These are phyloP conservation scores for Austroboletus festivus DNA, from an alignment of 768 basidiomycete species.

Conservation along the genomic window DNA sequence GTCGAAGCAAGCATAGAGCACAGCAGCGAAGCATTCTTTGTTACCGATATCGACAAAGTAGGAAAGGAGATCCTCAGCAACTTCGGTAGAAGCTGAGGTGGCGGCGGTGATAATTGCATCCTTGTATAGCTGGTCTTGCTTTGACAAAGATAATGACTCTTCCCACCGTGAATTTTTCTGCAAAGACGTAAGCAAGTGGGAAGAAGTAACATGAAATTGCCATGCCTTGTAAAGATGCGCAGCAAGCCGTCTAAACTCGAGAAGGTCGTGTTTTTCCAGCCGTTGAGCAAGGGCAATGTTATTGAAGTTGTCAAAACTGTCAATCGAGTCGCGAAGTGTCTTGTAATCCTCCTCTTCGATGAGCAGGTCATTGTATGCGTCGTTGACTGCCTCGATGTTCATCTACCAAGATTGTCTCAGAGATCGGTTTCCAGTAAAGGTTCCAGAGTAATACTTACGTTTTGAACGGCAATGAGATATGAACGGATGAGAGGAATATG, in stretches of 20 bases:
- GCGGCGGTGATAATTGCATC: slow-evolving; percentile 95
- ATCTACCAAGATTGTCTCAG: slow-evolving; percentile 55
- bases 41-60: slow-evolving; percentile 99
- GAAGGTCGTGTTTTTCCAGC: slow-evolving; percentile 83
- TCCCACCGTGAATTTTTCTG: slow-evolving; percentile 97
- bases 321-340: slow-evolving; percentile 94
- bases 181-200: neutral
- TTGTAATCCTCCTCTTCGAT: slow-evolving; percentile 99
- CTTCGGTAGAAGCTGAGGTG: slow-evolving; percentile 75
- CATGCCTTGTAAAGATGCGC: slow-evolving; percentile 92
- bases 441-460: slow-evolving; percentile 45
- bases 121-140: slow-evolving; percentile 96
- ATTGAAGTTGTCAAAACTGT: slow-evolving; percentile 98
- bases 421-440: neutral
- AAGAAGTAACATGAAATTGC: neutral
- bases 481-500: slow-evolving; percentile 94
- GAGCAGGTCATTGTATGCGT: slow-evolving; percentile 95
- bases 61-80: slow-evolving; percentile 90
- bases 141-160: slow-evolving; percentile 91
- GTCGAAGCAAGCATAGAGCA: slow-evolving; percentile 92
- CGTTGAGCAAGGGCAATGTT: slow-evolving; percentile 81
- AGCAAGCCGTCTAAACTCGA: slow-evolving; percentile 94
- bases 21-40: slow-evolving; percentile 94
- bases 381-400: slow-evolving; percentile 96
- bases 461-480: slow-evolving; percentile 96